These are phyloP conservation scores for Guillardia theta DNA, from an alignment of 78 protist species.

Conservation along the genomic window DNA sequence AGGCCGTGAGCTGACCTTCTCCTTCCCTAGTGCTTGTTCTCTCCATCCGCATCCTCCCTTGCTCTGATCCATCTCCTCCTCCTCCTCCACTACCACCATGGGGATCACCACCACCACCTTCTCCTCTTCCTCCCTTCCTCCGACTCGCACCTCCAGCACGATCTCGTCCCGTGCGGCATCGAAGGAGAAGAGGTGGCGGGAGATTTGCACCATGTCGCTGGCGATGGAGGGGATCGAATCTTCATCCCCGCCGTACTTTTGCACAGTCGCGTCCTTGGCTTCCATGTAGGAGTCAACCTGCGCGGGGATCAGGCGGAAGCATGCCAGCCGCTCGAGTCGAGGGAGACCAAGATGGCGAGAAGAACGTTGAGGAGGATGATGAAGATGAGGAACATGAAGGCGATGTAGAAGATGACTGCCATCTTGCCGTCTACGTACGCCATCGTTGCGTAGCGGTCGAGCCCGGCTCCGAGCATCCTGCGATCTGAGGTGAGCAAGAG, in stretches of 20 bases:
- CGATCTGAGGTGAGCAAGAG: neutral
- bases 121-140: neutral
- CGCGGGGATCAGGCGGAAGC: too few relatives aligned
- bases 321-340: too few relatives aligned
- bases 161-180: neutral
- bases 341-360: neutral
- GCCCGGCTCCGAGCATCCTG: neutral
- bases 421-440: neutral
- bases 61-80: too few relatives aligned
- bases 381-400: neutral
- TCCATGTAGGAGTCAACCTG: neutral
- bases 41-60: too few relatives aligned
- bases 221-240: neutral
- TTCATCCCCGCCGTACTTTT: neutral
- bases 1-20: too few relatives aligned
- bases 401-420: neutral
- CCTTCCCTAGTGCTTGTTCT: too few relatives aligned
- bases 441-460: neutral
- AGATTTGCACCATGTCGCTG: neutral
- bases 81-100: neutral
- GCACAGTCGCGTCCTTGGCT: neutral
- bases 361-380: conserved; percentile 26
- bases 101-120: neutral
- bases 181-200: neutral
- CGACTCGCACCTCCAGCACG: neutral